phyloP scores from a whole-genome alignment of 495 filamentous ascomycete genomes.

The Penicillium bovifimosum region DNA sequence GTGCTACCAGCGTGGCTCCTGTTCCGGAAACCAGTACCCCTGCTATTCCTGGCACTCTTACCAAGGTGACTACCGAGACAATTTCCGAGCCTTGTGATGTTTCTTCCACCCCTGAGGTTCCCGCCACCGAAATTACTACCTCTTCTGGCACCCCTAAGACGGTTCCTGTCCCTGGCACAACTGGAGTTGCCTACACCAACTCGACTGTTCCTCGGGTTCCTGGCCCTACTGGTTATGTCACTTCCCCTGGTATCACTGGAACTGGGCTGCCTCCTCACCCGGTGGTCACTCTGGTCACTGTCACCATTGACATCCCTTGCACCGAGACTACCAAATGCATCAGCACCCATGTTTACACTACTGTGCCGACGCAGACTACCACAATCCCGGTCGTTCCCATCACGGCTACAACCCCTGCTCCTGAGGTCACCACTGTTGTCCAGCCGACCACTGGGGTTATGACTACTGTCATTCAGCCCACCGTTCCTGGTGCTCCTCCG shows the following conservation, averaged over 20 bases:
- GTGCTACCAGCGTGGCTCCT: neutral
- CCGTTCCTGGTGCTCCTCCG: neutral
- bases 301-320: neutral
- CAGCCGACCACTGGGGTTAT: neutral
- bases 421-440: neutral
- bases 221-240: neutral
- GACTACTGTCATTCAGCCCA: neutral
- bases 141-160: neutral
- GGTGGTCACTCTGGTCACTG: neutral
- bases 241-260: neutral
- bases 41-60: neutral
- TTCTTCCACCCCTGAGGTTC: neutral
- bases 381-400: neutral
- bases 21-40: neutral
- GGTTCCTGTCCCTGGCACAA: neutral
- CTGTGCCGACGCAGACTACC: neutral
- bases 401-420: neutral
- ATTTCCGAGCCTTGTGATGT: neutral
- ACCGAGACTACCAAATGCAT: conserved; percentile 1
- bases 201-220: neutral
- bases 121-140: neutral
- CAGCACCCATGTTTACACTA: neutral
- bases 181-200: neutral
- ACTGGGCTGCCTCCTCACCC: neutral
- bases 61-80: neutral